Evolutionary conservation across 2,329 filamentous ascomycete genomes (phyloP), one percentile per base, ranked within the genome.

Genomic region (Simplicillium aogashimaense): DNA sequence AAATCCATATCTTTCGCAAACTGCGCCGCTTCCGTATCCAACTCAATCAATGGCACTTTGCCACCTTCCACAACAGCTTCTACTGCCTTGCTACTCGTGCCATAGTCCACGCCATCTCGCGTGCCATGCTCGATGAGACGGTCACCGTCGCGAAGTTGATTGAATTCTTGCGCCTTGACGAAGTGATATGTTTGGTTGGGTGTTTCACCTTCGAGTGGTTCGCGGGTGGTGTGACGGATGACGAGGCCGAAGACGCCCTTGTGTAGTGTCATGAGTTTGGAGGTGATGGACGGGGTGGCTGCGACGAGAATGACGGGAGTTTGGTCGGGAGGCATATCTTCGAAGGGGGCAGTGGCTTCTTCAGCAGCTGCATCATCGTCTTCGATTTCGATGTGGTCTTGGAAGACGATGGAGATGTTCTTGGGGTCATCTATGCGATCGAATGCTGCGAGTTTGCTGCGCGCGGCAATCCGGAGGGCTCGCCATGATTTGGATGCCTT

Each of bases 401-500:
- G 60, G 43, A 80, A 82, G 11, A 82, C 65, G 29, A 66, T 53
- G 40, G 70, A 69, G 28, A 82, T 70, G 45, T 86, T 85, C 55
- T 83, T 84, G 32, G 84, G 81, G 48, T 88, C 81, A 41, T 95
- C 88, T 36, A 95, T 84, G 59, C 83, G 86, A 59, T 97, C 89
- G 58, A 97, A 92, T 15, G 79, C 66, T 35, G 78, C 74, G 48
- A 97, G 72, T 51, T 83, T 83, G 42, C 72, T 78, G 47, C 78
- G 78, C 41, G 83, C 80, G 9, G 87, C 84, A 47, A 94, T 76
- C 39, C 92, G 79, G 46, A 98, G 66, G 5, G 87, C 86, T 50
- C 89, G 78, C 92, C 92, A 98, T 42, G 80, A 83, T 59, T 94
- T 90, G 65, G 87, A 95, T 15, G 82, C 78, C 58, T 94, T 94